Evolutionary conservation across 2,329 filamentous ascomycete genomes (phyloP).

Genomic region (Fusarium gaditjirri): DNA sequence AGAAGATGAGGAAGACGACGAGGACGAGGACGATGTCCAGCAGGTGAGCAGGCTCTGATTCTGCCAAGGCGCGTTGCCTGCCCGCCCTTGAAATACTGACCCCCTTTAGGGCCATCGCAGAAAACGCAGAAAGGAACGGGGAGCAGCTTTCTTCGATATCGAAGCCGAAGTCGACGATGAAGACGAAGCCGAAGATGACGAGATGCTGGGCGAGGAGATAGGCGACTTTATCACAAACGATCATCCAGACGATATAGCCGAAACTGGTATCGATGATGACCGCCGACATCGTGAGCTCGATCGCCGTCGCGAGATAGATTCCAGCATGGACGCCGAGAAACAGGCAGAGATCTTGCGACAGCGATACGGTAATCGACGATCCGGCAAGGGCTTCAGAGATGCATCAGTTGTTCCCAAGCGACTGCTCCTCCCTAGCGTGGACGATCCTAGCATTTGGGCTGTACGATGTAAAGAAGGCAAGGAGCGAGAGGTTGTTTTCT

Average conservation of each 20-base stretch:
- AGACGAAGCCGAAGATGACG: conserved; percentile 87
- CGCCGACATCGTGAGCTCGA: conserved; percentile 94
- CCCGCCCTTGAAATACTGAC: conserved; percentile 30
- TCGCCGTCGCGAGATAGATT: conserved; percentile 86
- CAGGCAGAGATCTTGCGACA: conserved; percentile 88
- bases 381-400: conserved; percentile 72
- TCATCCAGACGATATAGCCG: conserved; percentile 88
- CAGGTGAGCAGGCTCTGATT: conserved; percentile 56
- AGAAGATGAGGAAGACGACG: conserved; percentile 68
- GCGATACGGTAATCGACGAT: conserved; percentile 84
- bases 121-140: conserved; percentile 81
- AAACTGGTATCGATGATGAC: conserved; percentile 86
- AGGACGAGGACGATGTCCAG: conserved; percentile 75
- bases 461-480: conserved; percentile 95
- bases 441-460: conserved; percentile 96
- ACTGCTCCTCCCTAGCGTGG: conserved; percentile 88
- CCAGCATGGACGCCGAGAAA: conserved; percentile 92
- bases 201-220: conserved; percentile 85
- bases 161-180: conserved; percentile 98
- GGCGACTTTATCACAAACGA: conserved; percentile 89
- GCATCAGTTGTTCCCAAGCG: conserved; percentile 84
- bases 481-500: conserved; percentile 89
- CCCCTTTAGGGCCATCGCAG: conserved; percentile 69
- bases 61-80: conserved; percentile 3
- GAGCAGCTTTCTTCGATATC: conserved; percentile 93